phyloP scores from a whole-genome alignment of 345 rosid species.

The Geranium rotundifolium region DNA sequence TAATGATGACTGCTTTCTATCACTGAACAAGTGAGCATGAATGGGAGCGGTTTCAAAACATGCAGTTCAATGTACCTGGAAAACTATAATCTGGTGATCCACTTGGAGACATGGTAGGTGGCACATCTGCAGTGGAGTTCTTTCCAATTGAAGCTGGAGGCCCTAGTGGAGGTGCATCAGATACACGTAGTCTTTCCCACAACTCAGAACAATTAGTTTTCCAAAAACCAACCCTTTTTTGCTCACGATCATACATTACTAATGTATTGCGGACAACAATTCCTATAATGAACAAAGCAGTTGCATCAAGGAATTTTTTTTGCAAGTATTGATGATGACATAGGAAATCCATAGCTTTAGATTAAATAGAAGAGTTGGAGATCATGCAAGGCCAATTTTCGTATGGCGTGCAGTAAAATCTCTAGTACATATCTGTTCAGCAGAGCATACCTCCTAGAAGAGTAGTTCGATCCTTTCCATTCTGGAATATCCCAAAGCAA shows the following conservation, averaged over 20 bases:
- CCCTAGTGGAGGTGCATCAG: conserved; percentile 31
- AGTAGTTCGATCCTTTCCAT: conserved; percentile 78
- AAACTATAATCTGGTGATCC: conserved; percentile 16
- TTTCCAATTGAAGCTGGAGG: conserved; percentile 27
- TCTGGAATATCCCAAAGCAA: conserved; percentile 83
- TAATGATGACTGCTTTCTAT: no score
- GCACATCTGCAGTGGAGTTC: conserved; percentile 20
- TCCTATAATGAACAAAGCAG: conserved; percentile 27
- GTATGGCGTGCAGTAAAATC: neutral
- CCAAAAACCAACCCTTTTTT: conserved; percentile 84
- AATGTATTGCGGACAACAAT: conserved; percentile 80
- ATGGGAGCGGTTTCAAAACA: conserved; percentile 1
- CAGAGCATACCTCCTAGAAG: conserved; percentile 63
- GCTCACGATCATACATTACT: conserved; percentile 76
- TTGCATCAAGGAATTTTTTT: neutral
- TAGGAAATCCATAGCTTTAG: no score
- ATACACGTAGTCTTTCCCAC: conserved; percentile 58
- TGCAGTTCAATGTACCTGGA: conserved; percentile 27
- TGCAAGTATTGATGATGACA: neutral
- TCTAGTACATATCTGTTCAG: conserved; percentile 2
- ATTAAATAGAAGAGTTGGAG: no score
- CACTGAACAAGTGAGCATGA: neutral
- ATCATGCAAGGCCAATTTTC: no score
- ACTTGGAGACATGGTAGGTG: conserved; percentile 29
- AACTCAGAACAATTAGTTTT: conserved; percentile 92